Conservation (phyloP, 2,329 filamentous ascomycete species). For the Didymella lethalis region DNA sequence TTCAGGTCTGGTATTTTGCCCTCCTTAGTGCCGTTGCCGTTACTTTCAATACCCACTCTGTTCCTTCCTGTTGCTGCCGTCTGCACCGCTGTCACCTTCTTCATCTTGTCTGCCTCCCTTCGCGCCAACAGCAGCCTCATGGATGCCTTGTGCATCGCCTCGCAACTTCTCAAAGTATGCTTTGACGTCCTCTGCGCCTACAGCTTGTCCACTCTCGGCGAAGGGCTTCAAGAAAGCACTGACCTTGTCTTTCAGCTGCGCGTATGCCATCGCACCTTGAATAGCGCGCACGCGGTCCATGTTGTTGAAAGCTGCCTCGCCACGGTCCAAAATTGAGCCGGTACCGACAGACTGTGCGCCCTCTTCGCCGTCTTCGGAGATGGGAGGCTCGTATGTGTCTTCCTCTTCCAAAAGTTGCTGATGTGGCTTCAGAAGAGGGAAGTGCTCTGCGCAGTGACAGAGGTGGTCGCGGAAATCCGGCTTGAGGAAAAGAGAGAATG, state of each 20-base stretch:
- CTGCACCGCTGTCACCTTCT: constrained; percentile 35
- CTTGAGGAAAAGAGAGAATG: constrained; percentile 83
- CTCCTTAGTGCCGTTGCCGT: not conserved
- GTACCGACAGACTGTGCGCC: constrained; percentile 70
- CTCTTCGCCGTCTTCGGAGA: constrained; percentile 68
- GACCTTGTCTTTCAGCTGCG: constrained; percentile 94
- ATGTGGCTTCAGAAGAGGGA: constrained; percentile 72
- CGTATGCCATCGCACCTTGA: constrained; percentile 96
- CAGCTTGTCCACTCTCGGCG: constrained; percentile 85
- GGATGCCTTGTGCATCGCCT: constrained; percentile 80
- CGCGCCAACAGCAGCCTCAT: constrained; percentile 45
- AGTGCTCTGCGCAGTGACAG: constrained; percentile 85
- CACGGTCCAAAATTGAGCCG: constrained; percentile 85
- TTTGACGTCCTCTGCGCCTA: constrained; percentile 96
- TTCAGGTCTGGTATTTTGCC: constrained; percentile 6
- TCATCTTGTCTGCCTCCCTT: constrained; percentile 41
- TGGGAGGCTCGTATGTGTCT: constrained; percentile 88
- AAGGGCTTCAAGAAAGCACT: constrained; percentile 94
- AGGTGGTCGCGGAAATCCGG: constrained; percentile 80
- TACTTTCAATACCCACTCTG: constrained; percentile 50
- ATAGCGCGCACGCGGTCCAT: constrained; percentile 93
- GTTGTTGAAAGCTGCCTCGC: constrained; percentile 89
- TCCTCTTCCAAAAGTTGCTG: constrained; percentile 91
- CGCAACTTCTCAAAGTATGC: constrained; percentile 92
- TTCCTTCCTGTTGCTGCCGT: constrained; percentile 44